phyloP scores from a whole-genome alignment of 2,329 filamentous ascomycete species.

The Calycina marina region DNA sequence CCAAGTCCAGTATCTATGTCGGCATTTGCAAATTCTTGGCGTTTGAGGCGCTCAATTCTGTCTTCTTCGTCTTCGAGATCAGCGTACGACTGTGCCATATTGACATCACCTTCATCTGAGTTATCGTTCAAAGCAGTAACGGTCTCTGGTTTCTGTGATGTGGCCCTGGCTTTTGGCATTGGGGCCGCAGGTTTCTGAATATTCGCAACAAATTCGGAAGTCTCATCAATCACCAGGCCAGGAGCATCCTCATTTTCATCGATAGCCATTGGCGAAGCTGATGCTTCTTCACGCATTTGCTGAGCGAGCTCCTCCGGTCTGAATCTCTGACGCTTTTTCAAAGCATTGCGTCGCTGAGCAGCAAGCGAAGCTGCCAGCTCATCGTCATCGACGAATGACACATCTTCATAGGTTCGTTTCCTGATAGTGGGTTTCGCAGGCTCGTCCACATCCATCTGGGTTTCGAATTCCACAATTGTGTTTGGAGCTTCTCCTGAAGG shows the following conservation, averaged over 20 bases:
- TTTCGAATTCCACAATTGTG: conserved; percentile 23
- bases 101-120: conserved; percentile 27
- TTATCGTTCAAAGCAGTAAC: conserved; percentile 32
- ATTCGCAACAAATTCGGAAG: conserved; percentile 84
- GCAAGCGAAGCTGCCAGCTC: conserved; percentile 79
- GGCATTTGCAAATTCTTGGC: conserved; percentile 31
- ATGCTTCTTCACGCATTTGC: conserved; percentile 52
- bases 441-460: conserved; percentile 65
- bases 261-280: conserved; percentile 41
- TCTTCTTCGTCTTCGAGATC: conserved; percentile 30
- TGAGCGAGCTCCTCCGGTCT: conserved; percentile 78
- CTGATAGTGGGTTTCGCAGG: conserved; percentile 30
- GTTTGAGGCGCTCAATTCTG: conserved; percentile 32
- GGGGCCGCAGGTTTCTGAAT: conserved; percentile 52
- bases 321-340: conserved; percentile 84
- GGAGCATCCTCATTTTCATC: conserved; percentile 35
- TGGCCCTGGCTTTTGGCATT: conserved; percentile 29
- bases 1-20: conserved; percentile 60
- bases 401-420: conserved; percentile 51
- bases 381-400: conserved; percentile 75
- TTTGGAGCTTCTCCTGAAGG: conserved; percentile 25
- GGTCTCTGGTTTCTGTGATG: conserved; percentile 24
- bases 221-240: conserved; percentile 88
- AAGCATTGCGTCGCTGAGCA: conserved; percentile 62
- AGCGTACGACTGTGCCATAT: conserved; percentile 23